phyloP scores from a whole-genome alignment of 306 rosid genomes.

The Cicer yamashitae region DNA sequence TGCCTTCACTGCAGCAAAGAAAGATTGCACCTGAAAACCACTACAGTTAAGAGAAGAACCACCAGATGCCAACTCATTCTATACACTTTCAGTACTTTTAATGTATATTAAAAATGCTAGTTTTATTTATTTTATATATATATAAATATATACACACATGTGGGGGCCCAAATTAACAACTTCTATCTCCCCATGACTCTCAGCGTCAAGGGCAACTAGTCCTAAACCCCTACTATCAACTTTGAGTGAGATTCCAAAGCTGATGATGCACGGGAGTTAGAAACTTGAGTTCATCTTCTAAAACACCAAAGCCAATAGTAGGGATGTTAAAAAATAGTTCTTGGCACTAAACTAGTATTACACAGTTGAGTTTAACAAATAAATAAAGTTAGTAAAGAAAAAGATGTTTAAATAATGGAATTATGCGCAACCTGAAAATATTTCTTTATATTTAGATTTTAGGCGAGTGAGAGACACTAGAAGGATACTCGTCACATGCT shows the following conservation, averaged over 20 bases:
- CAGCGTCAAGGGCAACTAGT: not conserved
- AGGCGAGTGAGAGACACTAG: slow-evolving; percentile 17
- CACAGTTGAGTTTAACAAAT: slow-evolving; percentile 17
- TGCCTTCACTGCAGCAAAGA: slow-evolving; percentile 87
- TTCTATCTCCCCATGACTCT: not conserved
- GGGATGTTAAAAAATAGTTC: slow-evolving; percentile 1
- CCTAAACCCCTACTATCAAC: not conserved
- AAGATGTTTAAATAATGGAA: not conserved
- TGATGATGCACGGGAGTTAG: not conserved
- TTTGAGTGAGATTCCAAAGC: not conserved
- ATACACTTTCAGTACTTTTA: not conserved
- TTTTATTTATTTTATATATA: no score
- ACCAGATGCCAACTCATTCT: slow-evolving; percentile 15
- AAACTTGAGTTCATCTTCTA: not conserved
- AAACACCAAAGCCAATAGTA: not conserved
- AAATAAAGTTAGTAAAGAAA: not conserved
- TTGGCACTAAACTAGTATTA: not conserved
- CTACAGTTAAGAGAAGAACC: slow-evolving; percentile 32
- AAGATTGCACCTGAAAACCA: slow-evolving; percentile 80
- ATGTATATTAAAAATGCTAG: not conserved
- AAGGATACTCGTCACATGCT: slow-evolving; percentile 12
- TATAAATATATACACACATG: no score
- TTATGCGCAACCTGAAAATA: not conserved
- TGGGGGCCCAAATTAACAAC: not conserved
- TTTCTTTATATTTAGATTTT: not conserved